Conservation (phyloP, 176 grass and related monocot genomes). For the Oryza australiensis region DNA sequence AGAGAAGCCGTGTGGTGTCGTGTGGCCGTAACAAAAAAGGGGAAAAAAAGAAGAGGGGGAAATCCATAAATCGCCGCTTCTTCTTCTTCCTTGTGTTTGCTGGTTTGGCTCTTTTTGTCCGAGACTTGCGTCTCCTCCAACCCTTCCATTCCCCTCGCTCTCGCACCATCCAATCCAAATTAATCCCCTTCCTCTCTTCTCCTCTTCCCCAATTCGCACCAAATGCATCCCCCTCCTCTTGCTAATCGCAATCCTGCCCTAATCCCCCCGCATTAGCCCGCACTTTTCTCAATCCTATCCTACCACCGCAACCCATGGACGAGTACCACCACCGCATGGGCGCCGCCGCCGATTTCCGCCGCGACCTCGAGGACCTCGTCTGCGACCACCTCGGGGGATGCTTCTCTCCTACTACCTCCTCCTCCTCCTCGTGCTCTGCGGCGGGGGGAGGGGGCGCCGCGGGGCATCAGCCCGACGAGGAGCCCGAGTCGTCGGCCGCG, state of each 20-base stretch:
- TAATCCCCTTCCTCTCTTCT: not conserved
- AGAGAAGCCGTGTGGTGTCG: too few species aligned
- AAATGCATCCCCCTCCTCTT: not conserved
- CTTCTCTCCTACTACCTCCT: conserved; percentile 59
- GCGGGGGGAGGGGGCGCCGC: conserved; percentile 28
- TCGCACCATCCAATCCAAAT: conserved; percentile 15
- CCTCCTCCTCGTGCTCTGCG: conserved; percentile 56
- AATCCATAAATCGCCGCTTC: not conserved
- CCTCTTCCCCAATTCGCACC: conserved; percentile 1
- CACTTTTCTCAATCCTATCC: conserved; percentile 14
- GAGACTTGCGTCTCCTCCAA: conserved; percentile 36
- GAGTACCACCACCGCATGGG: conserved; percentile 72
- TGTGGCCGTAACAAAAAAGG: conserved; percentile 1
- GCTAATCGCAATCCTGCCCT: conserved; percentile 16
- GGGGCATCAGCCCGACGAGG: conserved; percentile 19
- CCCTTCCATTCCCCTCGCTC: not conserved
- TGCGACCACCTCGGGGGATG: conserved; percentile 92
- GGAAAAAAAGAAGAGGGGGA: not conserved
- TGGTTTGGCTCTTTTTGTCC: conserved; percentile 23
- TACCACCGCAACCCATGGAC: conserved; percentile 35
- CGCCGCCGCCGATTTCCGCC: conserved; percentile 80
- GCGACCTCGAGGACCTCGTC: conserved; percentile 97
- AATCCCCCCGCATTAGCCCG: conserved; percentile 29
- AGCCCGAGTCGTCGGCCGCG: conserved; percentile 53
- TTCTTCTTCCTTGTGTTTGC: not conserved